Evolutionary conservation across 2,329 filamentous ascomycete species (phyloP), one percentile per base, ranked within the genome.

Genomic region (Neoarthrinium moseri): DNA sequence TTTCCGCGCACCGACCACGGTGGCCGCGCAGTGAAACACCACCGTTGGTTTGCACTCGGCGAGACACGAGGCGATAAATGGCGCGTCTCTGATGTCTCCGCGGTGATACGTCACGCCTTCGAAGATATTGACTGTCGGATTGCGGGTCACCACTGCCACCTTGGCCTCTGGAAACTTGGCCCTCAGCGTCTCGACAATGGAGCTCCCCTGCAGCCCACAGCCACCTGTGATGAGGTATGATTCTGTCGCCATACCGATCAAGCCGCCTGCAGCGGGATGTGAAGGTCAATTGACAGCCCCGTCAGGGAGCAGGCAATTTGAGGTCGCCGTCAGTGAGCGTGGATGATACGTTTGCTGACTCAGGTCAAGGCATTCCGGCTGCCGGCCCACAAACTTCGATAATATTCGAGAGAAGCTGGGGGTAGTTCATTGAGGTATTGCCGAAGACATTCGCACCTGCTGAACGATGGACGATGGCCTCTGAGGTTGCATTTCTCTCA

Each of bases 1-100:
- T 20, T 40, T 48, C 6, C 50, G 42, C 1, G 45, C 36, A 1
- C 48, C 47, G 4, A 50, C 49, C 33, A 57, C 50, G 11, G 49
- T 34, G 61, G 72, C 52, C 2, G 83, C 84, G 1, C 81, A 84
- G 57, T 87, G 83, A 40, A 87, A 75, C 2, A 88, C 78, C 3
- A 84, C 71, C 49, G 80, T 73, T 0, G 83, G 82, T 50, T 71
- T 72, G 11, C 73, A 72, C 43, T 70, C 67, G 10, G 63, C 53
- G 50, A 87, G 77, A 8, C 62, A 57, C 6, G 70, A 72, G 5
- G 74, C 74, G 48, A 81, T 73, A 53, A 80, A 75, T 3, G 15
- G 21, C 3, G 41, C 12, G 13, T 7, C 26, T 7, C 21, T 44
- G 12, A 44, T 26, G 21, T 44, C 32, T 11, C 39, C 74, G 23